Evolutionary conservation across 31 red algal genomes (phyloP), one percentile per base, ranked within the genome.

Genomic region (Asparagopsis taxiformis): DNA sequence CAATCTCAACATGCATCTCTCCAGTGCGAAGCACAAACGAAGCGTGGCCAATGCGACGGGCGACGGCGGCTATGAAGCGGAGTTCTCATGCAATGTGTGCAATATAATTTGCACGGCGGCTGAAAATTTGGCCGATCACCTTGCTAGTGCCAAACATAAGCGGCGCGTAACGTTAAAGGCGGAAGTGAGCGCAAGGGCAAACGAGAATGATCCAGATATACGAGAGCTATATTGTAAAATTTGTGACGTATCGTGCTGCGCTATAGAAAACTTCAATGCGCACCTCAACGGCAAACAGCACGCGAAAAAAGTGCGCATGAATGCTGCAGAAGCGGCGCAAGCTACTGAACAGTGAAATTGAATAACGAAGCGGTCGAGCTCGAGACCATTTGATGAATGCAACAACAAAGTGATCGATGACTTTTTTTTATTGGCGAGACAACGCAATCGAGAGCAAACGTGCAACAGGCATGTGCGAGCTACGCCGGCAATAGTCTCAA

Each of bases 1-100:
- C 10, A 77, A 77, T 48, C 39, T 65, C 41, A 63, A 77, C 25
- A 59, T 44, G n/a, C 57, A 77, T n/a, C n/a, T n/a, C n/a, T 77
- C 6, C 8, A 55, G 52, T 24, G 26, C 4, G 21, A 55, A 15
- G 13, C 52, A 55, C 13, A 55, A 55, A 24, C 21, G 26, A 15
- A 55, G 26, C 21, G 0, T 55, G 13, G 52, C 52, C 52, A 24
- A 24, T 7, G 6, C 26, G 52, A 24, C 21, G 52, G 26, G 26
- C 9, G 52, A 25, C n/a, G 13, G 5, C 26, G 8, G 52, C 52
- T 11, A 24, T 19, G 5, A 24, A 19, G 21, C 21, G 52, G 21
- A 55, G 2, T 11, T 19, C 8, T 15, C 21, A 24, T 55, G 52
- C 13, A 15, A 0, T 15, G 52, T 55, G 8, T 55, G 52, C 52